phyloP scores from a whole-genome alignment of 2,329 filamentous ascomycete species.

The Diplodia sapinea region DNA sequence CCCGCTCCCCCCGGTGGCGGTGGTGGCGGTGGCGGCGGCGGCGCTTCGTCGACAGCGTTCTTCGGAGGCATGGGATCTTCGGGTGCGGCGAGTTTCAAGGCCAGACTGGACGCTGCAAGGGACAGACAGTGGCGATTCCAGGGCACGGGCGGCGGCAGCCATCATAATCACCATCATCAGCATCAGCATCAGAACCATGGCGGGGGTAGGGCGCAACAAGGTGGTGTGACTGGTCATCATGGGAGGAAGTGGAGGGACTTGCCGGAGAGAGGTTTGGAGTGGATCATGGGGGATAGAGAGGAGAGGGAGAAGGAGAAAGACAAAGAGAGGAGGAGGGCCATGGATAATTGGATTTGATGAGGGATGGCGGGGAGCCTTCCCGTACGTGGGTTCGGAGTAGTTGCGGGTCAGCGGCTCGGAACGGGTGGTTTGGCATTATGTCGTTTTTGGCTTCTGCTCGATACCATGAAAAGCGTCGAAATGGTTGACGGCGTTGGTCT shows the following conservation, averaged over 20 bases:
- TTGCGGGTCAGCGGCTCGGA: background rate
- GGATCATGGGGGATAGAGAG: slow-evolving; percentile 42
- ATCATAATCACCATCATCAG: background rate
- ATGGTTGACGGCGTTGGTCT: background rate
- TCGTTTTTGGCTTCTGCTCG: background rate
- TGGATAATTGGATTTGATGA: slow-evolving; percentile 25
- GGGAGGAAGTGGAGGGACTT: slow-evolving; percentile 6
- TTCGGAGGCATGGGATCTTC: slow-evolving; percentile 17
- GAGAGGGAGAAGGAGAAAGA: slow-evolving; percentile 36
- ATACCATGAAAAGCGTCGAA: slow-evolving; percentile 3
- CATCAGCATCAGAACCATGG: background rate
- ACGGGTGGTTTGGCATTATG: background rate
- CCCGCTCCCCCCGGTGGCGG: background rate
- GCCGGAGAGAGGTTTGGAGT: slow-evolving; percentile 43
- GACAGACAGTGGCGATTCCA: slow-evolving; percentile 42
- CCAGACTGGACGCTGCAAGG: slow-evolving; percentile 42
- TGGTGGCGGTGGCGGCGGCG: background rate
- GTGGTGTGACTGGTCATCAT: background rate
- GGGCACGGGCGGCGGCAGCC: slow-evolving; percentile 40
- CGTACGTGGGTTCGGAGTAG: background rate
- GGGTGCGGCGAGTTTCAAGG: slow-evolving; percentile 38
- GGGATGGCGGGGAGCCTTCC: background rate
- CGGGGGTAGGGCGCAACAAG: background rate
- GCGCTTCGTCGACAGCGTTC: background rate
- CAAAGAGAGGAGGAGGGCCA: slow-evolving; percentile 29